These are phyloP conservation scores for Phylloporus rhodoxanthus DNA, from an alignment of 768 basidiomycete species.

Conservation along the genomic window DNA sequence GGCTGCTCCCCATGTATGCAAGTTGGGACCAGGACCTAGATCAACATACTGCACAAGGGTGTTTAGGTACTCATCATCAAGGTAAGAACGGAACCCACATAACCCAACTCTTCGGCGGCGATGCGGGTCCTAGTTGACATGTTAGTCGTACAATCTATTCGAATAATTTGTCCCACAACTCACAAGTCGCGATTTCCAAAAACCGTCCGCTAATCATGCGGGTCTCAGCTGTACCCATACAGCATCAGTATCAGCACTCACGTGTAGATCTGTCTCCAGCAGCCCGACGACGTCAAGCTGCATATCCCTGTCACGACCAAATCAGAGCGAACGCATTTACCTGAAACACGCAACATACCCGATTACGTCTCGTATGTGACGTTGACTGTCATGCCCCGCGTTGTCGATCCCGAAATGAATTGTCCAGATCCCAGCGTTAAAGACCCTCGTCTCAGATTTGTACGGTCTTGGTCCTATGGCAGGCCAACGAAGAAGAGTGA, in stretches of 20 bases:
- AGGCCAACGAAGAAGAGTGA: conserved; percentile 53
- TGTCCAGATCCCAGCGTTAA: conserved; percentile 86
- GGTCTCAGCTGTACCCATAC: neutral
- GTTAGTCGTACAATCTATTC: conserved; percentile 1
- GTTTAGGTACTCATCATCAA: conserved; percentile 3
- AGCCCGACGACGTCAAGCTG: conserved; percentile 81
- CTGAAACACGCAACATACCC: conserved; percentile 42
- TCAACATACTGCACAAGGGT: conserved; percentile 62
- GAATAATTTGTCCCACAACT: conserved; percentile 12
- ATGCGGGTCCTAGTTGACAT: conserved; percentile 55
- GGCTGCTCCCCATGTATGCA: conserved; percentile 86
- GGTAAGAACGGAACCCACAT: conserved; percentile 44
- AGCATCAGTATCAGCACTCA: conserved; percentile 33
- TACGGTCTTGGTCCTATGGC: conserved; percentile 46
- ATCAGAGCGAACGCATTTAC: neutral
- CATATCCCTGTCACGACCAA: conserved; percentile 51
- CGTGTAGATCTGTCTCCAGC: conserved; percentile 81
- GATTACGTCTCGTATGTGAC: conserved; percentile 41
- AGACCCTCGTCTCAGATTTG: conserved; percentile 57
- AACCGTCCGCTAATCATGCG: conserved; percentile 46
- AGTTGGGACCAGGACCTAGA: conserved; percentile 80
- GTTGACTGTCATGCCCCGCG: conserved; percentile 31
- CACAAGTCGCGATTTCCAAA: conserved; percentile 86
- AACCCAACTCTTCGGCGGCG: conserved; percentile 71
- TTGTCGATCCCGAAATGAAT: conserved; percentile 74